Base-by-base conservation (phyloP, 768 basidiomycete species). In the Lactarius hengduanensis region DNA sequence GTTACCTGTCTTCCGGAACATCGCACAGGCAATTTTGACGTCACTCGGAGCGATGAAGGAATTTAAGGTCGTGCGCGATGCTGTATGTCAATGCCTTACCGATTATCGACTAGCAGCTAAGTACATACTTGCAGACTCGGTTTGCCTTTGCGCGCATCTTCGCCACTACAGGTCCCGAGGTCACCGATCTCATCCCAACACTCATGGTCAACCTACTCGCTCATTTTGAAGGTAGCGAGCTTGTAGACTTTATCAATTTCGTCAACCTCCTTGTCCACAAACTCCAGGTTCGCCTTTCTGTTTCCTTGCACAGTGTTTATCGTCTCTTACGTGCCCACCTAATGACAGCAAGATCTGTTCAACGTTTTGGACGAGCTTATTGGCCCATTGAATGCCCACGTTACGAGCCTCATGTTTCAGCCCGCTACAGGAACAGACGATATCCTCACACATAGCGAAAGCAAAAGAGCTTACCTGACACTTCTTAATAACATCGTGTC, bases 221-320 rank as follows among this genome's bases (percentile, higher is more conserved):
- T 3, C 92, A 96, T 71, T 95, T 96, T 72, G 94, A 97, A 70
- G 90, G 94, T 1, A 85, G 89, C 8, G 97, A 99, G 76, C 80
- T 99, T 64, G 88, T 91, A 34, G 97, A 99, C 74, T 96, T 98
- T 72, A 89, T 98, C 83, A 91, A 89, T 72, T 98, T 99, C 80
- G 90, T 99, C 62, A 90, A 90, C 8, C 80, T 97, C 10, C 80
- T 98, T 61, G 89, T 96, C 61, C 94, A 96, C 75, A 92, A 92
- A 74, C 84, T 98, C 62, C 92, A 94, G 82, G 96, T 94, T 66
- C 62, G 76, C 26, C 50, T 22, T 22, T n/a, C 68, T 28, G 2
- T 41, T 20, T 22, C n/a, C 43, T 34, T 22, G 28, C 36, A 47
- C 26, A 32, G 16, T 55, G 10, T 41, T 38, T 62, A 69, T 53